phyloP scores from a whole-genome alignment of 352 stramenopile species.

The Globisporangium mamillatum region DNA sequence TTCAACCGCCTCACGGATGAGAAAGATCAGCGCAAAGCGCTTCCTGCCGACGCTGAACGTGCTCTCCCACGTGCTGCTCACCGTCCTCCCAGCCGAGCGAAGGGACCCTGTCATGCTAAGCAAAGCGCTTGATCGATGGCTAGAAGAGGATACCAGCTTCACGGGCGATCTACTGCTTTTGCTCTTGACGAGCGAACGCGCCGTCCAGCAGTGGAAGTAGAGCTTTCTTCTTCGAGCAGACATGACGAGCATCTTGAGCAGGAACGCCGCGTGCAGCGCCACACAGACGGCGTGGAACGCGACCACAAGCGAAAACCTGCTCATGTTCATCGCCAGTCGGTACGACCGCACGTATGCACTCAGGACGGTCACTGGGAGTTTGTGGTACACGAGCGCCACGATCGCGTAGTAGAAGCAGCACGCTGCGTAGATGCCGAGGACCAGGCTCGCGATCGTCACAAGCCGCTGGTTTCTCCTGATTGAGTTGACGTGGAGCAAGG shows the following conservation, averaged over 20 bases:
- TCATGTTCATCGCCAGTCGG: neutral
- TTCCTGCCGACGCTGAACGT: conserved; percentile 11
- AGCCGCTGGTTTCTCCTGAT: neutral
- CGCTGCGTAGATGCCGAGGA: neutral
- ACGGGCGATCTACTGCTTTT: neutral
- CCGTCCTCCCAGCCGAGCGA: neutral
- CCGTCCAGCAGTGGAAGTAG: neutral
- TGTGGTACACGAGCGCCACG: conserved; percentile 4
- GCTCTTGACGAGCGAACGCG: neutral
- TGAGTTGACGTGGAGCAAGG: too few relatives aligned
- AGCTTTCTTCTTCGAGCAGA: conserved; percentile 1
- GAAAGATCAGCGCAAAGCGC: conserved; percentile 14
- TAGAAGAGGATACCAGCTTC: too few relatives aligned
- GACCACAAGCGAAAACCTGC: neutral
- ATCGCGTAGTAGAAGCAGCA: neutral
- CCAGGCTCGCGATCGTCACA: neutral
- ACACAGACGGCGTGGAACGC: neutral
- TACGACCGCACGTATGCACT: neutral
- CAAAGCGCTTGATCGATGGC: too few relatives aligned
- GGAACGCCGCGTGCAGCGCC: neutral
- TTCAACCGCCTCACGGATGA: conserved; percentile 18
- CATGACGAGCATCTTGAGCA: conserved; percentile 6
- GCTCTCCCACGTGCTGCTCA: neutral
- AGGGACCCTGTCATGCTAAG: neutral
- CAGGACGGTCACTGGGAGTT: neutral